Conservation (phyloP, 805 yeast species). For the Candida corydali region DNA sequence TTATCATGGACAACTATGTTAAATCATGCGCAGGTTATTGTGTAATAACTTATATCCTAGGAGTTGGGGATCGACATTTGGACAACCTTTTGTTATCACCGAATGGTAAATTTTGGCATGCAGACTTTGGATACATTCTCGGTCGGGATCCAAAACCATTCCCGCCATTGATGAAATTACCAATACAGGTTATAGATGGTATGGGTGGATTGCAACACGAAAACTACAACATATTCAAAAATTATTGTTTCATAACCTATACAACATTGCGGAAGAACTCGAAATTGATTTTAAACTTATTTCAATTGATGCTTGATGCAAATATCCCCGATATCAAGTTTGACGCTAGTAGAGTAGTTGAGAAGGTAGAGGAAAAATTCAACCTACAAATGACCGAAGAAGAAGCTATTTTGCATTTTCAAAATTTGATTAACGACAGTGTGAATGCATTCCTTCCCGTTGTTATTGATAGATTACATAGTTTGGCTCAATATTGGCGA, state of each 20-base stretch:
- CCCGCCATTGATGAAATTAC: conserved; percentile 96
- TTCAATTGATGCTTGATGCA: conserved; percentile 91
- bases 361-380: conserved; percentile 91
- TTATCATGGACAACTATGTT: conserved; percentile 89
- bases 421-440: conserved; percentile 87
- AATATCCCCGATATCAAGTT: conserved; percentile 84
- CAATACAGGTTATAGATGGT: conserved; percentile 94
- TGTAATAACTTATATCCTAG: conserved; percentile 88
- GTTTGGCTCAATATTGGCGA: conserved; percentile 97
- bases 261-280: conserved; percentile 87
- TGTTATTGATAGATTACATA: conserved; percentile 91
- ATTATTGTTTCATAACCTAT: conserved; percentile 92
- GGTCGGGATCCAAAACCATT: conserved; percentile 98
- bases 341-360: conserved; percentile 82
- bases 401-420: conserved; percentile 93
- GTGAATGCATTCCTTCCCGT: conserved; percentile 92
- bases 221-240: conserved; percentile 81
- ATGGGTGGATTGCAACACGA: conserved; percentile 92
- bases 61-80: conserved; percentile 96
- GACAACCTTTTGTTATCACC: conserved; percentile 81
- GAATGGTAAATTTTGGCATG: conserved; percentile 89
- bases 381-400: conserved; percentile 92
- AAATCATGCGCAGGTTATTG: conserved; percentile 97
- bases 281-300: conserved; percentile 81
- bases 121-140: conserved; percentile 93